Conservation (phyloP, 2,329 filamentous ascomycete genomes). For the Penicillium crustosum region DNA sequence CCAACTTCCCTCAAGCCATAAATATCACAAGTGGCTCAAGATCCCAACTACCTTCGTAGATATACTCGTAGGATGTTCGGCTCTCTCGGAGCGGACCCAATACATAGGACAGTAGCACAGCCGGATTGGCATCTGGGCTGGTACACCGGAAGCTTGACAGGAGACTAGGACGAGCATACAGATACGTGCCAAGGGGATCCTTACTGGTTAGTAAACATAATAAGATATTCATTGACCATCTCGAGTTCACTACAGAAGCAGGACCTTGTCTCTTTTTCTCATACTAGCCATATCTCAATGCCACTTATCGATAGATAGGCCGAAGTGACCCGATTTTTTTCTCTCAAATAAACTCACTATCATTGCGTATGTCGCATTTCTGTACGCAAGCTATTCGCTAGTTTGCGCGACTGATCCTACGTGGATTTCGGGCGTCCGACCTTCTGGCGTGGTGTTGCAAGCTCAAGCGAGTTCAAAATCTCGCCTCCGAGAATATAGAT, state of each 20-base stretch:
- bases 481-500: slow-evolving; percentile 60
- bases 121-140: slow-evolving; percentile 5
- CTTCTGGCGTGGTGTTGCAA: slow-evolving; percentile 28
- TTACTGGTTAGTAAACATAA: background rate
- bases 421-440: slow-evolving; percentile 32
- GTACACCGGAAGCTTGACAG: background rate
- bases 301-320: background rate
- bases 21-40: background rate
- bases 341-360: background rate
- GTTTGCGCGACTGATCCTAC: slow-evolving; percentile 13
- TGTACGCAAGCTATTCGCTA: background rate
- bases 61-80: background rate
- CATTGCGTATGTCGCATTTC: background rate
- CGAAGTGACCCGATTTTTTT: background rate
- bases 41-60: background rate
- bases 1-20: too few species aligned
- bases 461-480: slow-evolving; percentile 59
- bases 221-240: background rate
- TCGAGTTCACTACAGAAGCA: background rate
- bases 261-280: too few species aligned
- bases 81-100: slow-evolving; percentile 1
- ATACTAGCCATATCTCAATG: background rate
- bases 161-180: background rate
- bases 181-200: background rate
- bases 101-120: slow-evolving; percentile 8